Evolutionary conservation across 75 land plant species (phyloP).

Genomic region (Picea glauca): DNA sequence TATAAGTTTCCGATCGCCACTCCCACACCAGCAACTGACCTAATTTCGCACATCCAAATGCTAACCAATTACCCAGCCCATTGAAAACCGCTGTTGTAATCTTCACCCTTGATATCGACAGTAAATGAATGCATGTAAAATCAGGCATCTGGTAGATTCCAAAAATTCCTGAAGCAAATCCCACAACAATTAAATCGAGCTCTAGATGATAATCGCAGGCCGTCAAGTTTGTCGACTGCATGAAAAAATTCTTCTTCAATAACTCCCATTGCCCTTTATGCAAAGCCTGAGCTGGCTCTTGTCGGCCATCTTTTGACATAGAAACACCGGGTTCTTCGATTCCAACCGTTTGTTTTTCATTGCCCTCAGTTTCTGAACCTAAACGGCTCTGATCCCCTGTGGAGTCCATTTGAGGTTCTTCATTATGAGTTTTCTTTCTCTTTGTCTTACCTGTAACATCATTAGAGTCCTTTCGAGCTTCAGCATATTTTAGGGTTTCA

Average conservation of each 20-base stretch:
- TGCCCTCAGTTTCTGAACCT: neutral
- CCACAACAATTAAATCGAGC: constrained; percentile 77
- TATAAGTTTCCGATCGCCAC: constrained; percentile 92
- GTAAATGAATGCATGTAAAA: constrained; percentile 82
- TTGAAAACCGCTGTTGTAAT: constrained; percentile 88
- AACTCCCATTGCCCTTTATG: constrained; percentile 64
- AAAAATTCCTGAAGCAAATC: constrained; percentile 88
- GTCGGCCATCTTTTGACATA: constrained; percentile 11
- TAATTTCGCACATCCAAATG: constrained; percentile 92
- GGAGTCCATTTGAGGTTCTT: constrained; percentile 28
- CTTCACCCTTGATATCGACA: constrained; percentile 89
- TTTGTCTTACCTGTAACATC: neutral
- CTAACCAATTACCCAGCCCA: constrained; percentile 84
- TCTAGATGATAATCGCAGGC: constrained; percentile 82
- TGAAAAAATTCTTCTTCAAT: constrained; percentile 64
- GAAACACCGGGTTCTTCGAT: constrained; percentile 22
- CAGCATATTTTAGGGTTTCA: neutral
- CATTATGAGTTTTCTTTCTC: neutral
- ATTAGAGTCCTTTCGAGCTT: neutral
- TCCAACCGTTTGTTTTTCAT: constrained; percentile 9
- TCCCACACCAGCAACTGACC: constrained; percentile 99
- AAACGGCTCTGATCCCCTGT: neutral
- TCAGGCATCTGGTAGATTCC: constrained; percentile 96
- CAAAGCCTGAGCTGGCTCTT: constrained; percentile 22
- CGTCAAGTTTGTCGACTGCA: constrained; percentile 63